phyloP scores from a whole-genome alignment of 2,329 filamentous ascomycete genomes.

The Phyllachora maydis region DNA sequence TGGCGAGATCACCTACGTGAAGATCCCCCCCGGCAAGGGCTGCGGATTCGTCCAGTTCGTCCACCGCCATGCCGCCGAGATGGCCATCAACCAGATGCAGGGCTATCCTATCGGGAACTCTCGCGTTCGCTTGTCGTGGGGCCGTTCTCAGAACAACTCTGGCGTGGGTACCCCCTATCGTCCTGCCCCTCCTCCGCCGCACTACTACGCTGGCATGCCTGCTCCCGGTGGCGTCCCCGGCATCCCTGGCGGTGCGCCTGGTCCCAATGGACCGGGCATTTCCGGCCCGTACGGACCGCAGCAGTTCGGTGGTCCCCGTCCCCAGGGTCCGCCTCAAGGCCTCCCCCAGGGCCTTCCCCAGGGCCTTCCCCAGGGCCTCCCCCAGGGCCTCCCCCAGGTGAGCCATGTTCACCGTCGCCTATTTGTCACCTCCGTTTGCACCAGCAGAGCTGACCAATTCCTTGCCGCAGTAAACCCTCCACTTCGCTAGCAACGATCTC shows the following conservation, averaged over 20 bases:
- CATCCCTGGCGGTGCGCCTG: conserved; percentile 17
- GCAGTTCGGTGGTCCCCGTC: conserved; percentile 24
- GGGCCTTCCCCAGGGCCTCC: too few species aligned
- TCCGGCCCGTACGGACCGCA: conserved; percentile 23
- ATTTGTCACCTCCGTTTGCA: too few species aligned
- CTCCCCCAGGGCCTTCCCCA: too few species aligned
- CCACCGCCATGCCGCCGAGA: conserved; percentile 93
- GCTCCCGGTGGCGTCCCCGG: too few species aligned
- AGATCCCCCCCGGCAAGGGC: conserved; percentile 97
- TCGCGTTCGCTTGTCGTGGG: conserved; percentile 92
- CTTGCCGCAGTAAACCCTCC: too few species aligned
- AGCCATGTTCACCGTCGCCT: too few species aligned
- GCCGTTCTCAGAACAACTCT: conserved; percentile 96
- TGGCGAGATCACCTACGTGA: conserved; percentile 98
- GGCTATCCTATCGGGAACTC: conserved; percentile 98
- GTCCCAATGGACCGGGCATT: too few species aligned
- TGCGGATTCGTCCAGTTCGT: conserved; percentile 99
- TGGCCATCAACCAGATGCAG: conserved; percentile 99
- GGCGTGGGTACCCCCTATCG: conserved; percentile 94
- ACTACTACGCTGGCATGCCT: conserved; percentile 23
- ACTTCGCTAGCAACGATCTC: too few species aligned
- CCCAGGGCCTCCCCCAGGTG: too few species aligned
- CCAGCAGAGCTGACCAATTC: too few species aligned
- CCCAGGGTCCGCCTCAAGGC: conserved; percentile 17
- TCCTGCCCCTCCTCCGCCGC: conserved; percentile 53